These are phyloP conservation scores for Larix kaempferi DNA, from an alignment of 75 land plant species.

Conservation along the genomic window DNA sequence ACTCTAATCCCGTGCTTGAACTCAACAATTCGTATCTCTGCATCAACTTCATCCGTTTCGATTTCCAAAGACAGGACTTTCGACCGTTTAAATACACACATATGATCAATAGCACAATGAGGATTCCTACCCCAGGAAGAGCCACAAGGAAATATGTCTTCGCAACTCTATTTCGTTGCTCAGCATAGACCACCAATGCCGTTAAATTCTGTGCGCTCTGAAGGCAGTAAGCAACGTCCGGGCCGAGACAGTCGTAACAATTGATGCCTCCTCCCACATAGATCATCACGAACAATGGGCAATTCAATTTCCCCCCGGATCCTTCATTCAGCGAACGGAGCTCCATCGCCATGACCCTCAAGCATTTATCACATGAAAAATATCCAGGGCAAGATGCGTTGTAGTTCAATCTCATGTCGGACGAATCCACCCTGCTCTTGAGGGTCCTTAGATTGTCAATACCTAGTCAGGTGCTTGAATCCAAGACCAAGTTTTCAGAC, in stretches of 20 bases:
- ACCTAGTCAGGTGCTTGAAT: neutral
- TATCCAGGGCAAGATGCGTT: neutral
- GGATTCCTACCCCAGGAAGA: neutral
- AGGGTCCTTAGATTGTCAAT: neutral
- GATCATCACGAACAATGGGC: neutral
- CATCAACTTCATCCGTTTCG: neutral
- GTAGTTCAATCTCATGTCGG: neutral
- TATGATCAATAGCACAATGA: neutral
- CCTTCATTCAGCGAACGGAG: neutral
- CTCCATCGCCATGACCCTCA: neutral
- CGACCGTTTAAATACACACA: neutral
- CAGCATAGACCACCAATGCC: neutral
- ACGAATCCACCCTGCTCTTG: neutral
- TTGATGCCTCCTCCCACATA: conserved; percentile 6
- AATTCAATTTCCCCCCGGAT: neutral
- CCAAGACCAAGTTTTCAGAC: neutral
- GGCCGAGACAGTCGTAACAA: neutral
- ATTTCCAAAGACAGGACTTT: neutral
- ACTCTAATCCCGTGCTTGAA: conserved; percentile 15
- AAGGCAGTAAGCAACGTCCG: neutral
- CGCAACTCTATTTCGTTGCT: neutral
- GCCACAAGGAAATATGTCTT: neutral
- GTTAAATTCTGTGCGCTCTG: neutral
- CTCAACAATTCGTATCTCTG: conserved; percentile 12
- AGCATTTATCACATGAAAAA: neutral